Conservation (phyloP, 116 monocot species). For the Zostera marina region DNA sequence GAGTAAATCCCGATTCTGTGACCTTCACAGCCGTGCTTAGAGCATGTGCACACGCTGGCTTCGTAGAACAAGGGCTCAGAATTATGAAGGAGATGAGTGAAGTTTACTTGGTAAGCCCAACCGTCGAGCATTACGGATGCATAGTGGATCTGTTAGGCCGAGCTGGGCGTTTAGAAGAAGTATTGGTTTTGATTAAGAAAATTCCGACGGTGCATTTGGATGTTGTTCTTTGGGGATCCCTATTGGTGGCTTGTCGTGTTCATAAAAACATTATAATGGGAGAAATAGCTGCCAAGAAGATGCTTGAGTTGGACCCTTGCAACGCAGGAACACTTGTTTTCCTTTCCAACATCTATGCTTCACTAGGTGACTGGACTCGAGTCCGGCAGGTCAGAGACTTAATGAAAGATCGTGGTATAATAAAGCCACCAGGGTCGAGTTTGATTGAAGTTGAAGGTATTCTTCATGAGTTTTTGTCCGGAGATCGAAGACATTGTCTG, state of each 20-base stretch:
- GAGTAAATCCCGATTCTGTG: slow-evolving; percentile 29
- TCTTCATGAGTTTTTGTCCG: slow-evolving; percentile 49
- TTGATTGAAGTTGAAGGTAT: slow-evolving; percentile 33
- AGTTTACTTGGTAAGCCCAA: slow-evolving; percentile 20
- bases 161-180: slow-evolving; percentile 37
- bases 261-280: slow-evolving; percentile 41
- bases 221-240: slow-evolving; percentile 44
- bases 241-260: slow-evolving; percentile 42
- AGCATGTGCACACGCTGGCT: slow-evolving; percentile 45
- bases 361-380: slow-evolving; percentile 22
- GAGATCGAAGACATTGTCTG: slow-evolving; percentile 31
- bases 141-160: slow-evolving; percentile 43
- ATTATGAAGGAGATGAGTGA: slow-evolving; percentile 26
- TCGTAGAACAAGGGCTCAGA: slow-evolving; percentile 26
- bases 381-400: slow-evolving; percentile 25
- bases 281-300: slow-evolving; percentile 36
- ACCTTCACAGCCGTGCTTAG: slow-evolving; percentile 28
- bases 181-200: slow-evolving; percentile 25
- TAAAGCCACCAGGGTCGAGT: slow-evolving; percentile 56
- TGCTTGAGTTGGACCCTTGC: slow-evolving; percentile 43
- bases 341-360: slow-evolving; percentile 51
- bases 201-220: slow-evolving; percentile 27
- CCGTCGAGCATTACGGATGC: slow-evolving; percentile 67
- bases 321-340: slow-evolving; percentile 48
- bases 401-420: slow-evolving; percentile 29